Evolutionary conservation across 305 asterid species (phyloP).

Genomic region (Solanum hybrid): DNA sequence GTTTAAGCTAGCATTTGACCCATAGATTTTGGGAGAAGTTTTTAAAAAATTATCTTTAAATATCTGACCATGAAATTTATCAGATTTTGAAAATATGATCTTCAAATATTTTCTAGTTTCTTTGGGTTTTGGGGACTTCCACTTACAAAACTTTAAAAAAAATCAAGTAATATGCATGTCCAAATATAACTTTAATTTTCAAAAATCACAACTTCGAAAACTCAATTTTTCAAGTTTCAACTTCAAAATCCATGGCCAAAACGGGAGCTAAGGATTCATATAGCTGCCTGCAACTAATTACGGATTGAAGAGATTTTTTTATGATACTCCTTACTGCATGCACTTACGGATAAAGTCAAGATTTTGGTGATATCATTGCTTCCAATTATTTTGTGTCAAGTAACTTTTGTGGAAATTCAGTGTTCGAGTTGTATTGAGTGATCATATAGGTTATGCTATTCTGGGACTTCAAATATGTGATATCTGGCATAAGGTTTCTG

Average conservation of each 20-base stretch:
- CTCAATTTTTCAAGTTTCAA: not conserved
- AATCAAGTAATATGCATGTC: not conserved
- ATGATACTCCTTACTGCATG: not conserved
- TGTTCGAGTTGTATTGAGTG: not conserved
- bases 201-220: not conserved
- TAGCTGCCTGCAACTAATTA: not conserved
- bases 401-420: not conserved
- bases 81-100: not conserved
- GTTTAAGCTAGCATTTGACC: not conserved
- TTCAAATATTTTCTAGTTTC: not conserved
- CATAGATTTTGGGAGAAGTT: not conserved
- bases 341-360: not conserved
- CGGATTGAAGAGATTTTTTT: not conserved
- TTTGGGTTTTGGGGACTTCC: not conserved
- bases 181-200: not conserved
- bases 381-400: not conserved
- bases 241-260: not conserved
- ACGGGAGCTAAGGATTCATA: not conserved
- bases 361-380: not conserved
- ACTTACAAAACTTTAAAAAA: not conserved
- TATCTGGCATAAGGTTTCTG: not conserved
- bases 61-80: not conserved
- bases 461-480: not conserved
- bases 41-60: not conserved
- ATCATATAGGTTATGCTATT: not conserved